A percentile compares a stretch with the other conserved stretches of the same genome.
Evolutionary conservation across 2,329 filamentous ascomycete genomes (phyloP).

Genomic region (Xylaria sp.): DNA sequence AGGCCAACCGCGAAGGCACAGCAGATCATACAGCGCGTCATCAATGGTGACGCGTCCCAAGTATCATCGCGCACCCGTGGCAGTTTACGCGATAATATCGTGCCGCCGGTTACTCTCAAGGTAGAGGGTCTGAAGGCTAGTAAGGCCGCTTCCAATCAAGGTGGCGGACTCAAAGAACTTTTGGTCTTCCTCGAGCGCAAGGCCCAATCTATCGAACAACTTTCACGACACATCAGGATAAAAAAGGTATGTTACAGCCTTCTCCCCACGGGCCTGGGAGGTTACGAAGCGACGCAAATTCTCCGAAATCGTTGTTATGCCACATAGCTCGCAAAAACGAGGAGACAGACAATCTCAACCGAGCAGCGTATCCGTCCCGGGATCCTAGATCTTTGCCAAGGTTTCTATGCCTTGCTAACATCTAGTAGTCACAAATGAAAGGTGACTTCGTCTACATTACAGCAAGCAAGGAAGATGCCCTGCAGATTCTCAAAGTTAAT

Average conservation of each 20-base stretch:
- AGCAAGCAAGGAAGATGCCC: slow-evolving; percentile 71
- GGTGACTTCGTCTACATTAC: slow-evolving; percentile 77
- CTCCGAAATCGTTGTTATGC: slow-evolving; percentile 55
- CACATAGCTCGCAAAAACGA: slow-evolving; percentile 54
- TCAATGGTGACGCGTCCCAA: slow-evolving; percentile 54
- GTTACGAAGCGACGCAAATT: slow-evolving; percentile 54
- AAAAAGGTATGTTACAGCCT: slow-evolving; percentile 77
- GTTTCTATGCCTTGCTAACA: slow-evolving; percentile 72
- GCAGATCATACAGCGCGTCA: slow-evolving; percentile 58
- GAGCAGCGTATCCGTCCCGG: slow-evolving; percentile 54
- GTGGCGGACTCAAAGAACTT: slow-evolving; percentile 73
- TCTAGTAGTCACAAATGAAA: slow-evolving; percentile 74
- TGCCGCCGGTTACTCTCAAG: slow-evolving; percentile 55
- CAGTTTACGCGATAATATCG: slow-evolving; percentile 34
- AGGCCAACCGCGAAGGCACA: slow-evolving; percentile 51
- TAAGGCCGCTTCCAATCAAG: slow-evolving; percentile 73
- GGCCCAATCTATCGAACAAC: slow-evolving; percentile 65
- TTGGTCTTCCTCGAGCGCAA: slow-evolving; percentile 78
- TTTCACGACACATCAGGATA: slow-evolving; percentile 68
- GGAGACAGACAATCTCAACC: slow-evolving; percentile 52
- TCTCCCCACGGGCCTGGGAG: slow-evolving; percentile 57
- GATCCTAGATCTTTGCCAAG: slow-evolving; percentile 53
- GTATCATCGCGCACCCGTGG: slow-evolving; percentile 46
- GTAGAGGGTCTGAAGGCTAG: slow-evolving; percentile 74
- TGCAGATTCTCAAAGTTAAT: slow-evolving; percentile 74